These are phyloP conservation scores for Sporothrix pallida DNA, from an alignment of 2,329 filamentous ascomycete genomes.

Conservation along the genomic window DNA sequence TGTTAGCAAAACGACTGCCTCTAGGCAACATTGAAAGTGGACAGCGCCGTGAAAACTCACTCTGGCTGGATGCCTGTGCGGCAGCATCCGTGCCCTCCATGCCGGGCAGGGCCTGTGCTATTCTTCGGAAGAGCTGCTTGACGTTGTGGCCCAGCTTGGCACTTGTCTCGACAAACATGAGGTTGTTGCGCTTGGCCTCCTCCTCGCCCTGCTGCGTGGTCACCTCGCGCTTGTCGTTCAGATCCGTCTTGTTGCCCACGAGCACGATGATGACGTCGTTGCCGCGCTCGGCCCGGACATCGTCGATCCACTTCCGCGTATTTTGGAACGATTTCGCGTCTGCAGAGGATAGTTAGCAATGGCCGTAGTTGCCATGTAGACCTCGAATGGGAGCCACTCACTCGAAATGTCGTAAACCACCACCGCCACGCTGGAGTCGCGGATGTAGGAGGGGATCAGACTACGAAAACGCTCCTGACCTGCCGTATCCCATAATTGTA, in stretches of 20 bases:
- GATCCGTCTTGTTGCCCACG: conserved; percentile 98
- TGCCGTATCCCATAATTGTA: conserved; percentile 98
- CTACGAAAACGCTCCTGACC: conserved; percentile 97
- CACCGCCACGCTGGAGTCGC: conserved; percentile 95
- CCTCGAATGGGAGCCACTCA: conserved; percentile 46
- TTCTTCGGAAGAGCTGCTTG: conserved; percentile 95
- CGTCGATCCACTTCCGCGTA: conserved; percentile 99
- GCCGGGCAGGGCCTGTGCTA: conserved; percentile 94
- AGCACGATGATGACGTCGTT: conserved; percentile 99
- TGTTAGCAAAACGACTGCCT: conserved; percentile 35
- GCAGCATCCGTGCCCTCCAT: conserved; percentile 92
- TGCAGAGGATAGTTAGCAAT: conserved; percentile 43
- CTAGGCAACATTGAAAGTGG: background rate
- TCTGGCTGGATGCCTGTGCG: conserved; percentile 74
- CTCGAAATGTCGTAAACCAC: conserved; percentile 99
- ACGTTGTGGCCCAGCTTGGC: conserved; percentile 98
- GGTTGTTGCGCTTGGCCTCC: conserved; percentile 94
- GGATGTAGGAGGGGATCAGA: conserved; percentile 96
- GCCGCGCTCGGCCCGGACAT: conserved; percentile 92
- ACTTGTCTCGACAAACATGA: conserved; percentile 99
- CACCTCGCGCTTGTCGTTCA: conserved; percentile 97
- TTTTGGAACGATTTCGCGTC: conserved; percentile 97
- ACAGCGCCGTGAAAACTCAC: conserved; percentile 50
- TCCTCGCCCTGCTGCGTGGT: conserved; percentile 96
- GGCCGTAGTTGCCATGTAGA: too few species aligned